Percentiles rank a stretch among this genome's conserved stretches.
Evolutionary conservation across 164 flowering plant genomes (phyloP).

Genomic region (Aristolochia californica): DNA sequence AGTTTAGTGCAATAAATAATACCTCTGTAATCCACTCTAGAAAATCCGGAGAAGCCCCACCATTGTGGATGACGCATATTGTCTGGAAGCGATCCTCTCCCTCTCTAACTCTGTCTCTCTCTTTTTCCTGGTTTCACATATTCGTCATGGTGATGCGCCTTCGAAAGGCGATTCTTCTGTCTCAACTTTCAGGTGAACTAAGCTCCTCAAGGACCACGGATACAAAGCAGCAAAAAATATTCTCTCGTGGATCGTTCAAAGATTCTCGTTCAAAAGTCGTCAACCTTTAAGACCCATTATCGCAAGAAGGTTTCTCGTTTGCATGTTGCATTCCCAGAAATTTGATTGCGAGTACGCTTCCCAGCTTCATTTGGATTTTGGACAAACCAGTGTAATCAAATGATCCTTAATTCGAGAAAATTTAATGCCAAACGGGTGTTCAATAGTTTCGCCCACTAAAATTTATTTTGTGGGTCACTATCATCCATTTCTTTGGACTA

Average conservation of each 20-base stretch:
- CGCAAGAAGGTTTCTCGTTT: too few species aligned
- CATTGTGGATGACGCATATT: not conserved
- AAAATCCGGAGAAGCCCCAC: constrained; percentile 1
- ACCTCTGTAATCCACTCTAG: not conserved
- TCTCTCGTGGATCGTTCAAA: constrained; percentile 1
- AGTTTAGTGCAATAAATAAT: not conserved
- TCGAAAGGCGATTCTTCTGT: constrained; percentile 5
- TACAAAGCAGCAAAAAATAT: constrained; percentile 2
- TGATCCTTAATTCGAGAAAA: not conserved
- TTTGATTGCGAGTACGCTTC: not conserved
- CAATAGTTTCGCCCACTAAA: not conserved
- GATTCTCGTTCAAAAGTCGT: constrained; percentile 1
- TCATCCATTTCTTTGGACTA: too few species aligned
- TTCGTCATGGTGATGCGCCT: too few species aligned
- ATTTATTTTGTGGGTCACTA: too few species aligned
- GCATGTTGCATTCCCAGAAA: not conserved
- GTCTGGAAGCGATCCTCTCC: not conserved
- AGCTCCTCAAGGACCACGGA: constrained; percentile 8
- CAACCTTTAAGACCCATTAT: constrained; percentile 2
- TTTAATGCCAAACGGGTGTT: not conserved
- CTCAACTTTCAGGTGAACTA: constrained; percentile 2
- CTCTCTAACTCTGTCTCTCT: not conserved
- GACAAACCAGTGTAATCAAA: too few species aligned
- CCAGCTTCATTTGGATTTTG: too few species aligned
- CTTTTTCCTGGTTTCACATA: too few species aligned